Evolutionary conservation across 495 filamentous ascomycete species (phyloP), one percentile per base, ranked within the genome.

Genomic region (Hyaloscypha variabilis): DNA sequence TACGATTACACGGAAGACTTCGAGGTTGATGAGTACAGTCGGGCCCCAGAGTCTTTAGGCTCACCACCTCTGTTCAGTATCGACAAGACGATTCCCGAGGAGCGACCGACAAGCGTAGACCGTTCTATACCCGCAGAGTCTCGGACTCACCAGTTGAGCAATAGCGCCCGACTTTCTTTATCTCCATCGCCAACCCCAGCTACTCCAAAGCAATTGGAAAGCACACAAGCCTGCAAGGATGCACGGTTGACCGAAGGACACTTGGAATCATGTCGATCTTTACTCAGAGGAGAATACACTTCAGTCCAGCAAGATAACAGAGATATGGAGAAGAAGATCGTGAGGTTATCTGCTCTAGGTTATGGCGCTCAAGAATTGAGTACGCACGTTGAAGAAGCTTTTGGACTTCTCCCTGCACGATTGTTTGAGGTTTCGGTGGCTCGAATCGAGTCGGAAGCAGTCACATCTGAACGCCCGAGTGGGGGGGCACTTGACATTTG

Each of bases 1-100:
- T 84, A 83, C 70, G 82, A 84, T 67, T 84, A 83, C 66, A 82
- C 80, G 4, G 82, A 84, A 69, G 77, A 76, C 26, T 84, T 83
- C 67, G 80, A 80, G 23, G 64, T 60, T n/a, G 67, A 70, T n/a
- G 61, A 71, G 10, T 63, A 46, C 26, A 70, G 60, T 21, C 62
- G 34, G 11, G 25, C 71, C 11, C 50, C 67, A 54, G 67, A 60
- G 13, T 11, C 64, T n/a, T 36, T 36, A 17, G 67, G 69, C 6
- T 71, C 70, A 23, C 56, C 69, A 30, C 67, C 69, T 8, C 71
- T 74, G n/a, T 67, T 82, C 10, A 71, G 68, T 1, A 74, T 80
- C 11, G 64, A 78, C 1, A 76, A 74, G 28, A 75, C 63, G 25
- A 66, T 66, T 30, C 60, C 61, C 6, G 58, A 66, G 50, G 59